Base-by-base conservation (phyloP, 441 rosid genomes). In the Sinapis alba region DNA sequence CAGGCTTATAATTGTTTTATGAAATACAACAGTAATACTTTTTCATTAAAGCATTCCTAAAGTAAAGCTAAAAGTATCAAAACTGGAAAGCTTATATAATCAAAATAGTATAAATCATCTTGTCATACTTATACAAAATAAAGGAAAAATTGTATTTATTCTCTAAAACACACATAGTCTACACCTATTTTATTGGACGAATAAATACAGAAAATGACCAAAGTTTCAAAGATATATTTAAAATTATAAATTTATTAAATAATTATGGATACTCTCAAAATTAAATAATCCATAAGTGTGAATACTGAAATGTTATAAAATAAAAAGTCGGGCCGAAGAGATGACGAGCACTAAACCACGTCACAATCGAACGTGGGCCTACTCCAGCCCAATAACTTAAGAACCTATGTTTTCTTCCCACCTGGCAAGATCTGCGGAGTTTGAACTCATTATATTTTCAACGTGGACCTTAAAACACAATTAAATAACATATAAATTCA, bases 311-410 rank as follows among this genome's bases (percentile, higher is more conserved):
- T 5, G 36, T 30, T 30, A 30, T 6, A 28, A 34, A 53, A 58
- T 8, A 18, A 51, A 66, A 72, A 51, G 69, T 78, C 43, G 65
- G 73, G 66, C 69, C 69, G 28, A 72, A 51, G 80, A 66, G 81
- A 72, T 67, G 81, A 78, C 74, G 62, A 78, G 81, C 81, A 78
- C 78, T 67, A 68, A 54, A 53, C 74, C 65, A 72, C 69, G 74
- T 73, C 71, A 67, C 16, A 32, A n/a, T 68, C 27, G 1, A 57
- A 73, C 3, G 74, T 62, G 78, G 74, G 74, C 71, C 74, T n/a
- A n/a, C n/a, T 7, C 0, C 0, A 10, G 32, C 70, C 81, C 77
- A 43, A 78, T 56, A 68, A 43, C 77, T 41, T 4, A 4, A 1
- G 5, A 65, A 12, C 77, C 77, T 5, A 62, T 78, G 53, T 13